These are phyloP conservation scores for Sarocladium kiliense DNA, from an alignment of 2,329 filamentous ascomycete genomes.

Conservation along the genomic window DNA sequence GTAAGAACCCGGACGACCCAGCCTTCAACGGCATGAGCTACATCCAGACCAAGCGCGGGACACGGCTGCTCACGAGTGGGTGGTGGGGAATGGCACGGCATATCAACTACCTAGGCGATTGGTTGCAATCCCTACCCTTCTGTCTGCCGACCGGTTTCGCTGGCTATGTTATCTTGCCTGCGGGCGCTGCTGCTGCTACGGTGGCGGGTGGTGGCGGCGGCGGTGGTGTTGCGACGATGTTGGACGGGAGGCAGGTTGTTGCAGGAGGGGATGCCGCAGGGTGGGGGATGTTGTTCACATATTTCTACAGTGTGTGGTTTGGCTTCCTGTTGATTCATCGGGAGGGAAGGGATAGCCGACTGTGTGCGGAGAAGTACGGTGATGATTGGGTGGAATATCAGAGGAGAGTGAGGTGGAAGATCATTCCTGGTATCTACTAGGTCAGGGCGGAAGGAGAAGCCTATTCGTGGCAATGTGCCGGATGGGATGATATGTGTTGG, in stretches of 20 bases:
- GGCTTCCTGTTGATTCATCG: constrained; percentile 77
- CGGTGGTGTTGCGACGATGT: constrained; percentile 41
- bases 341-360: constrained; percentile 77
- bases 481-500: too few relatives aligned
- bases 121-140: constrained; percentile 85
- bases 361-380: constrained; percentile 82
- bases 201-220: constrained; percentile 20
- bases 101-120: constrained; percentile 92
- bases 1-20: constrained; percentile 75
- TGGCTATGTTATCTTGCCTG: constrained; percentile 65
- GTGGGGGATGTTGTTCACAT: constrained; percentile 81
- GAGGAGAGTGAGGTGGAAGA: constrained; percentile 68
- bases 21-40: constrained; percentile 71
- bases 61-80: constrained; percentile 71
- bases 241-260: constrained; percentile 51
- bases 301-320: constrained; percentile 90
- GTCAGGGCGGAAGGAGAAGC: too few relatives aligned
- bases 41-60: constrained; percentile 76
- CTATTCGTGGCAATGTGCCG: too few relatives aligned
- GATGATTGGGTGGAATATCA: constrained; percentile 85
- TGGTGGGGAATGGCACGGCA: constrained; percentile 91
- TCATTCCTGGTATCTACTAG: constrained; percentile 77
- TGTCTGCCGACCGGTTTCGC: constrained; percentile 77
- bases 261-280: constrained; percentile 67
- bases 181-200: constrained; percentile 28